phyloP scores from a whole-genome alignment of 495 filamentous ascomycete species.

The Hypoxylon crocopeplum region DNA sequence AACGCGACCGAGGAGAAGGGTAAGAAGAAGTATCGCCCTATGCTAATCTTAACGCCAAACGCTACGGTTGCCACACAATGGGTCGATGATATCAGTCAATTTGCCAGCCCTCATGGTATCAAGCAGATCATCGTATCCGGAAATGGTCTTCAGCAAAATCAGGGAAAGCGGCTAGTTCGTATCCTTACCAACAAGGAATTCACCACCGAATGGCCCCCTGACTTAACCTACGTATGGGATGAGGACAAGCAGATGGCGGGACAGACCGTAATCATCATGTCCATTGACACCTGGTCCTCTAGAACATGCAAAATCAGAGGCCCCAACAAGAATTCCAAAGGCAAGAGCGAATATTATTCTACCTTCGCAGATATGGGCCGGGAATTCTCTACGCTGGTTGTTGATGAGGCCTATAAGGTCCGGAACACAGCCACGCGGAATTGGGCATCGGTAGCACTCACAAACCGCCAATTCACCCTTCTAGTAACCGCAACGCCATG shows the following conservation, averaged over 20 bases:
- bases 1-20: slow-evolving; percentile 8
- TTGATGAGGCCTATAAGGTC: slow-evolving; percentile 40
- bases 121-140: slow-evolving; percentile 29
- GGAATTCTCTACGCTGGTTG: slow-evolving; percentile 36
- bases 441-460: slow-evolving; percentile 32
- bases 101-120: not conserved
- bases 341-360: too few relatives aligned
- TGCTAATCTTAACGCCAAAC: slow-evolving; percentile 33
- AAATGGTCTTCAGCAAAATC: slow-evolving; percentile 4
- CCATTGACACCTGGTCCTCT: slow-evolving; percentile 33
- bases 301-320: slow-evolving; percentile 22
- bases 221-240: slow-evolving; percentile 31
- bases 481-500: slow-evolving; percentile 39
- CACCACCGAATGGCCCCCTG: slow-evolving; percentile 4
- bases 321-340: too few relatives aligned
- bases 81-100: slow-evolving; percentile 27
- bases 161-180: not conserved
- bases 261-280: slow-evolving; percentile 19
- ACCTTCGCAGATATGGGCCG: slow-evolving; percentile 20
- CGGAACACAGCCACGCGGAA: slow-evolving; percentile 17
- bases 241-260: slow-evolving; percentile 10
- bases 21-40: slow-evolving; percentile 18
- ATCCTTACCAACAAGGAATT: slow-evolving; percentile 10
- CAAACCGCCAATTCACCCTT: slow-evolving; percentile 32
- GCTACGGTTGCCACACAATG: slow-evolving; percentile 34